Conservation (phyloP, 106 monocot genomes). For the Ottelia alismoides region DNA sequence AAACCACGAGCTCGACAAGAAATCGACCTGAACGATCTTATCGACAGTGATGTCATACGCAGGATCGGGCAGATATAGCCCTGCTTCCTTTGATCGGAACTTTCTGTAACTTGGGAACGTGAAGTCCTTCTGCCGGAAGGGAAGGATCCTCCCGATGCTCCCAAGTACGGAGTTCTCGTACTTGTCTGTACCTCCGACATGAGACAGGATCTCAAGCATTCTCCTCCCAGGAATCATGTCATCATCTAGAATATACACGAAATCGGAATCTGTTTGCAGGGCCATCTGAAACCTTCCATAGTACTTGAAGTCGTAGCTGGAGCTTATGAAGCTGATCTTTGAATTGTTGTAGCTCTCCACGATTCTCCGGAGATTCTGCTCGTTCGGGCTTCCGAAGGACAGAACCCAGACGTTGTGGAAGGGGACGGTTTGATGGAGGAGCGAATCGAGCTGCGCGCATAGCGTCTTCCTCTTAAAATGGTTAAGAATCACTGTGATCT, state of each 20-base stretch:
- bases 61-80: slow-evolving; percentile 88
- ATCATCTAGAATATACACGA: slow-evolving; percentile 94
- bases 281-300: slow-evolving; percentile 98
- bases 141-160: slow-evolving; percentile 89
- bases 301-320: slow-evolving; percentile 96
- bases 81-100: slow-evolving; percentile 89
- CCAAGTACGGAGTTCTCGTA: slow-evolving; percentile 88
- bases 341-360: slow-evolving; percentile 89
- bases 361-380: slow-evolving; percentile 44
- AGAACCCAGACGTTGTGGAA: slow-evolving; percentile 94
- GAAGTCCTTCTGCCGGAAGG: slow-evolving; percentile 93
- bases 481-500: slow-evolving; percentile 85
- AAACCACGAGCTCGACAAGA: slow-evolving; percentile 97
- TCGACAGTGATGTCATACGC: slow-evolving; percentile 83
- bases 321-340: slow-evolving; percentile 87
- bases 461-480: slow-evolving; percentile 97
- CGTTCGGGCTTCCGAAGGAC: slow-evolving; percentile 93
- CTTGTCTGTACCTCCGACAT: slow-evolving; percentile 85
- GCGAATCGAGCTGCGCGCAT: slow-evolving; percentile 73
- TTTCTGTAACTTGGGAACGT: slow-evolving; percentile 96
- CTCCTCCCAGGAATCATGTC: slow-evolving; percentile 94
- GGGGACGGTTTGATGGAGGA: slow-evolving; percentile 86
- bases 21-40: slow-evolving; percentile 83
- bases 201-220: slow-evolving; percentile 86
- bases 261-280: slow-evolving; percentile 80